Base-by-base conservation (phyloP, 257 asterid species). In the Handroanthus guayacan region DNA sequence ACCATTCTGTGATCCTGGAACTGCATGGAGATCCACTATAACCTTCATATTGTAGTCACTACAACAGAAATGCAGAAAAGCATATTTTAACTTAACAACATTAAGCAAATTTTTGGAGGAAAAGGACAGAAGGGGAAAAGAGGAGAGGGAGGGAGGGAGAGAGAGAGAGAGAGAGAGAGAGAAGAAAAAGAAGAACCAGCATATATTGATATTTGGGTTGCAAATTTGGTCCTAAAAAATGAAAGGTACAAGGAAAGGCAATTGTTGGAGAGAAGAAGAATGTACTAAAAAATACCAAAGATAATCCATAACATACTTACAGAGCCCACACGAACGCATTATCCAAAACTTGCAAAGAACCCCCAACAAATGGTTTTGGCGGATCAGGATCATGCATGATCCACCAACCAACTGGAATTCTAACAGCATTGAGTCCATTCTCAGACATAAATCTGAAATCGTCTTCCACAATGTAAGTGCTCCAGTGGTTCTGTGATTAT, bases 341-440 rank as follows among this genome's bases (percentile, higher is more conserved):
- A 57, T 82, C 87, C 20, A 85, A 64, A 56, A 83, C 86, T 77
- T 80, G 82, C 81, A 85, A 61, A 39, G 87, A 82, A 13, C 89
- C 89, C 16, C 86, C 85, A 55, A 82, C 85, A 20, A 82, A 84
- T 17, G 88, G 88, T 37, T 69, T 79, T 6, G 88, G 88, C 73
- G 86, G 88, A 72, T 50, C 74, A 43, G 80, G 88, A 67, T 76
- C 88, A 66, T 79, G 77, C 38, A 51, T 74, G 75, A 85, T 82
- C 89, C 89, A 85, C 87, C 89, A 82, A 12, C 90, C 90, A 5
- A 86, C 82, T 0, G 87, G 87, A 63, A 83, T 81, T 77, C 90
- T 86, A 67, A 86, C 84, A 9, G 86, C 80, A 71, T 79, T 79
- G 11, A 76, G 79, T 8, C 90, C 86, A 58, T 83, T 80, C 75